Conservation (phyloP, 257 asterid genomes). For the Avicennia marina region DNA sequence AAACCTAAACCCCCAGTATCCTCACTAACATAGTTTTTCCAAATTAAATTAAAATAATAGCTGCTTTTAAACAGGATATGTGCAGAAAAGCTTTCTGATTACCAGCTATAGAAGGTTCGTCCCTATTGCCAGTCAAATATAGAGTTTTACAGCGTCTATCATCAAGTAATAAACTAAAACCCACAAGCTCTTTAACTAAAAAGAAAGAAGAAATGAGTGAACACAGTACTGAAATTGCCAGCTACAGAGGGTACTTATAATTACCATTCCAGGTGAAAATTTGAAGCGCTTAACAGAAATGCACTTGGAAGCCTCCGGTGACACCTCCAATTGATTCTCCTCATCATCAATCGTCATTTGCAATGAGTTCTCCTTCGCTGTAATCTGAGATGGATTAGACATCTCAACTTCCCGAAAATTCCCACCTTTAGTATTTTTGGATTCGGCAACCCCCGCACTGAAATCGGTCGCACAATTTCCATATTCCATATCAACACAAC, state of each 20-base stretch:
- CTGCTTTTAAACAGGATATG: neutral
- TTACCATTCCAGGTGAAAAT: slow-evolving; percentile 98
- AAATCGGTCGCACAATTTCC: slow-evolving; percentile 15
- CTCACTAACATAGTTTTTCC: neutral
- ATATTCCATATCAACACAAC: neutral
- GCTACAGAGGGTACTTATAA: slow-evolving; percentile 1
- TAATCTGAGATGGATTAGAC: slow-evolving; percentile 27
- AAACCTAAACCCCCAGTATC: neutral
- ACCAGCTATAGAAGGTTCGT: neutral
- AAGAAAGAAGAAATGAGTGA: too few species aligned
- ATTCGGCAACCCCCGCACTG: slow-evolving; percentile 16
- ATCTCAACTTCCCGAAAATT: slow-evolving; percentile 23
- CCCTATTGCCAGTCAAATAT: neutral
- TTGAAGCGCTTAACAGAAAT: slow-evolving; percentile 64
- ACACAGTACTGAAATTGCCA: neutral
- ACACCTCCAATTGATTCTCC: slow-evolving; percentile 47
- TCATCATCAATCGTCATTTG: slow-evolving; percentile 32
- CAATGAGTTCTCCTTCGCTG: slow-evolving; percentile 24
- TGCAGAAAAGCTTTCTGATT: neutral
- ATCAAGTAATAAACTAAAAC: neutral
- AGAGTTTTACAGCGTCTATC: slow-evolving; percentile 2
- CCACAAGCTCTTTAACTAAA: slow-evolving; percentile 11
- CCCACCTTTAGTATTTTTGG: slow-evolving; percentile 9
- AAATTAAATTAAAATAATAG: too few species aligned
- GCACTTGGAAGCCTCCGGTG: slow-evolving; percentile 69